A percentile compares a stretch with the other conserved stretches of the same genome.
Conservation (phyloP, 2,329 filamentous ascomycete genomes). For the Sclerotinia spermophila region DNA sequence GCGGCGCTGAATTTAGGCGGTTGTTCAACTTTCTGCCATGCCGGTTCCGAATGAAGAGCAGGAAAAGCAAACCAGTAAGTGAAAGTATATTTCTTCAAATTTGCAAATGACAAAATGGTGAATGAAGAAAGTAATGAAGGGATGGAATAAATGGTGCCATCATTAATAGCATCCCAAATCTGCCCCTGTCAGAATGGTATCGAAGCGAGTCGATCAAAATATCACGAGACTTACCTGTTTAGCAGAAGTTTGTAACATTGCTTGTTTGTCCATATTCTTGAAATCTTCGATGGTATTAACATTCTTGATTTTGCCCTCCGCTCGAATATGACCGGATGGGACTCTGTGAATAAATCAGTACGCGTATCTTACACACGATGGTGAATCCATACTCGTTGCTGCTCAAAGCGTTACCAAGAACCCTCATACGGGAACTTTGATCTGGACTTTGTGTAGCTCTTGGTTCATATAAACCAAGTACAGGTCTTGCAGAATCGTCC, state of each 20-base stretch:
- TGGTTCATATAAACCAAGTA: conserved; percentile 87
- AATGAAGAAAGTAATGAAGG: conserved; percentile 90
- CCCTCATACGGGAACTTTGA: conserved; percentile 82
- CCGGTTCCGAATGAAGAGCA: conserved; percentile 81
- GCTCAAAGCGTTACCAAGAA: conserved; percentile 81
- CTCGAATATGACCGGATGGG: conserved; percentile 69
- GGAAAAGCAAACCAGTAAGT: conserved; percentile 99
- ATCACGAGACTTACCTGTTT: conserved; percentile 57
- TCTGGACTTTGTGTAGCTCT: conserved; percentile 66
- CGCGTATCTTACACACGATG: neutral
- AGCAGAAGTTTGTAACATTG: conserved; percentile 74
- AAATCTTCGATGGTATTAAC: conserved; percentile 96
- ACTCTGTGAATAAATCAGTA: conserved; percentile 46
- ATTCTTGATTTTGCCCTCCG: conserved; percentile 92
- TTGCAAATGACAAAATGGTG: conserved; percentile 84
- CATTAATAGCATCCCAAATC: conserved; percentile 97
- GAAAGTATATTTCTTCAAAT: conserved; percentile 96
- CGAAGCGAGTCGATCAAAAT: neutral
- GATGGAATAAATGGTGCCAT: conserved; percentile 92
- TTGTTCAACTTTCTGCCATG: conserved; percentile 63
- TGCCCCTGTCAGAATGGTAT: conserved; percentile 39
- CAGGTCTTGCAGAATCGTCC: conserved; percentile 82
- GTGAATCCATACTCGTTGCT: conserved; percentile 66
- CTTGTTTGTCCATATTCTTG: conserved; percentile 73
- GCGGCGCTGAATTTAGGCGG: conserved; percentile 54